Percentiles rank a stretch among this genome's conserved stretches.
These are phyloP conservation scores for Russula sp. DNA, from an alignment of 768 basidiomycete genomes.

Conservation along the genomic window DNA sequence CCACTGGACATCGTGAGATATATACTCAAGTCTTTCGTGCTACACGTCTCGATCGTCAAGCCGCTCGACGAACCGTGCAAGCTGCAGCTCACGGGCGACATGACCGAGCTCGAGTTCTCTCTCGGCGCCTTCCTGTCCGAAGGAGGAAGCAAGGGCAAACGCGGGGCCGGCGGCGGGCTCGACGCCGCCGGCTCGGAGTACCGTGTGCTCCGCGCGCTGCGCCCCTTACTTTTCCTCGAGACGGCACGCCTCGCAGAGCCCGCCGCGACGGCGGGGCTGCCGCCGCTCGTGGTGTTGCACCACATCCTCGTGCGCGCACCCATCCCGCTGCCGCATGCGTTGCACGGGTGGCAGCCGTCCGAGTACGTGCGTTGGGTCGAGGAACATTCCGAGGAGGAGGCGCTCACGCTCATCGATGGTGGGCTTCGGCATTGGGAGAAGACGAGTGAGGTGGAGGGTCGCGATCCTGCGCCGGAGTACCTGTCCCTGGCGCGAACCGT, in stretches of 20 bases:
- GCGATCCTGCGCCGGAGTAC: slow-evolving; percentile 47
- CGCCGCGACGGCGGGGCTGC: slow-evolving; percentile 65
- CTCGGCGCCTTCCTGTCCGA: slow-evolving; percentile 71
- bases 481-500: slow-evolving; percentile 62
- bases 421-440: slow-evolving; percentile 77
- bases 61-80: slow-evolving; percentile 91
- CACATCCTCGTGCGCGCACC: slow-evolving; percentile 88
- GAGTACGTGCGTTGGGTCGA: slow-evolving; percentile 97
- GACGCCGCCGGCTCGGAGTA: slow-evolving; percentile 85
- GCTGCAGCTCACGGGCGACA: slow-evolving; percentile 89
- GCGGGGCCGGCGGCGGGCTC: slow-evolving; percentile 46
- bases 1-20: slow-evolving; percentile 55
- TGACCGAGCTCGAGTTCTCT: slow-evolving; percentile 94
- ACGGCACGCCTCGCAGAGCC: slow-evolving; percentile 59
- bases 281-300: slow-evolving; percentile 83
- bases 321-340: slow-evolving; percentile 74
- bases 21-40: slow-evolving; percentile 77
- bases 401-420: slow-evolving; percentile 71
- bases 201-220: slow-evolving; percentile 72
- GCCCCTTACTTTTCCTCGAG: slow-evolving; percentile 86
- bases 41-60: slow-evolving; percentile 89
- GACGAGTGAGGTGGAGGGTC: slow-evolving; percentile 49
- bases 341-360: slow-evolving; percentile 91
- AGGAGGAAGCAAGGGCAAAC: slow-evolving; percentile 41
- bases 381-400: slow-evolving; percentile 79